Percentiles rank a stretch among this genome's conserved stretches.
Evolutionary conservation across 768 basidiomycete genomes (phyloP).

Genomic region (Rhodotorula graminis): DNA sequence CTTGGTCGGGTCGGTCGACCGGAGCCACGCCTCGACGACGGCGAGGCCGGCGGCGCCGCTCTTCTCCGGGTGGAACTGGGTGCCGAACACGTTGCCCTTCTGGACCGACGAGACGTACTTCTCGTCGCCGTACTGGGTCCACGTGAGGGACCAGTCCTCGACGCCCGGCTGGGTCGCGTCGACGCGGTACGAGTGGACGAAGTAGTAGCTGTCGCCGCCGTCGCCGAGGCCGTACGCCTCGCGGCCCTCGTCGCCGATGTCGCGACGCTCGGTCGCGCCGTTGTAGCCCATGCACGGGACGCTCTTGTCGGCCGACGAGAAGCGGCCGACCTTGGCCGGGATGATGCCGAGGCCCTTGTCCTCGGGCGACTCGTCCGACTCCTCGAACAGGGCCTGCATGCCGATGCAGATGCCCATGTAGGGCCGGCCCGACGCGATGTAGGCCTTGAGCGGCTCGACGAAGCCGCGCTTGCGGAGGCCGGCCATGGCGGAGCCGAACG

Average conservation of each 20-base stretch:
- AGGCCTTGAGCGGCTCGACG: conserved; percentile 70
- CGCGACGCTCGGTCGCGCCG: conserved; percentile 43
- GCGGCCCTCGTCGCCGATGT: conserved; percentile 53
- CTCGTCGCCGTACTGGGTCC: conserved; percentile 91
- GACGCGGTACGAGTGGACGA: conserved; percentile 91
- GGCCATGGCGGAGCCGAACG: conserved; percentile 80
- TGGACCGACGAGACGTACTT: conserved; percentile 79
- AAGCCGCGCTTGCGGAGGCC: conserved; percentile 69
- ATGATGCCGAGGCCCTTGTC: conserved; percentile 75
- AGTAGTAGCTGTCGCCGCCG: conserved; percentile 73
- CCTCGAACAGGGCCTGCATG: conserved; percentile 88
- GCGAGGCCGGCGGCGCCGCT: conserved; percentile 80
- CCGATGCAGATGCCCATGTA: conserved; percentile 94
- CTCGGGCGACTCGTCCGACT: conserved; percentile 70
- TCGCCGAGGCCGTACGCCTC: conserved; percentile 50
- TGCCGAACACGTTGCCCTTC: conserved; percentile 78
- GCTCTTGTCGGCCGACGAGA: conserved; percentile 58
- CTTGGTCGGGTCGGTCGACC: conserved; percentile 7
- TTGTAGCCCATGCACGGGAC: conserved; percentile 99
- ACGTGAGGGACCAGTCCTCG: conserved; percentile 72
- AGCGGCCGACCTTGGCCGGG: conserved; percentile 74
- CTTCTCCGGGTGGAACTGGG: conserved; percentile 98
- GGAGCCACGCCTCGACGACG: conserved; percentile 74
- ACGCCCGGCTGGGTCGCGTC: conserved; percentile 60
- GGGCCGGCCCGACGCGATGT: conserved; percentile 79